These are phyloP conservation scores for Ophiostoma pallidulum DNA, from an alignment of 2,329 filamentous ascomycete genomes.

Conservation along the genomic window DNA sequence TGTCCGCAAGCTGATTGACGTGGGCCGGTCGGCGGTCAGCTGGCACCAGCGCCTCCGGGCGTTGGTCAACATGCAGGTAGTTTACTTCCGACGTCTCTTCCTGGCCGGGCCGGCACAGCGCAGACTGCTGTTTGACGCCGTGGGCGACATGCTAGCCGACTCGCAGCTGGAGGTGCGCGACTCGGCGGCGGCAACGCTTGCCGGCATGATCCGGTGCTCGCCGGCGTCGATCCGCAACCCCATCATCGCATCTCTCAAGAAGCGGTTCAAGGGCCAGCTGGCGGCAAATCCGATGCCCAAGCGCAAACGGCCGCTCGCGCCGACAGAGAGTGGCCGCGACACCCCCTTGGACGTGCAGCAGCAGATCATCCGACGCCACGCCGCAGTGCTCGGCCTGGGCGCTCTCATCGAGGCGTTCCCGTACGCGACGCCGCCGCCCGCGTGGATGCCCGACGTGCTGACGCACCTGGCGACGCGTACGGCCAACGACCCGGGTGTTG, in stretches of 20 bases:
- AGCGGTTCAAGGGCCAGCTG: constrained; percentile 71
- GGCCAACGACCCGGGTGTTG: constrained; percentile 79
- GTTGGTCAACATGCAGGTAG: constrained; percentile 95
- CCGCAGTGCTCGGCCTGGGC: constrained; percentile 83
- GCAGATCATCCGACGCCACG: constrained; percentile 74
- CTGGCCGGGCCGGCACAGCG: constrained; percentile 67
- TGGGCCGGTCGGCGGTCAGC: constrained; percentile 72
- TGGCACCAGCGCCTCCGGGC: constrained; percentile 96
- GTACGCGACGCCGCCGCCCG: constrained; percentile 83
- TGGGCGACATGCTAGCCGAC: constrained; percentile 93
- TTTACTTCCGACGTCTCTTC: constrained; percentile 96
- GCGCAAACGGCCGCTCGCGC: constrained; percentile 36
- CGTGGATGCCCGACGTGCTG: constrained; percentile 88
- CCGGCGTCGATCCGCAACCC: constrained; percentile 68
- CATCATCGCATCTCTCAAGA: constrained; percentile 66
- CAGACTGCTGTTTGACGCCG: constrained; percentile 74
- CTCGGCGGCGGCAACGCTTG: constrained; percentile 83
- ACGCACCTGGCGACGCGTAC: constrained; percentile 77
- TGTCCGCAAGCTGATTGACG: constrained; percentile 75
- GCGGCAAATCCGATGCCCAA: constrained; percentile 80
- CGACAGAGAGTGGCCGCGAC: constrained; percentile 10
- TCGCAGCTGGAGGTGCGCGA: constrained; percentile 87
- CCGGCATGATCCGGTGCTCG: constrained; percentile 96
- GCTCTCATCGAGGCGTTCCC: constrained; percentile 92
- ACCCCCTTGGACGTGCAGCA: constrained; percentile 55